Evolutionary conservation across 2,329 filamentous ascomycete genomes (phyloP), one percentile per base, ranked within the genome.

Genomic region (Arachnopeziza araneosa): DNA sequence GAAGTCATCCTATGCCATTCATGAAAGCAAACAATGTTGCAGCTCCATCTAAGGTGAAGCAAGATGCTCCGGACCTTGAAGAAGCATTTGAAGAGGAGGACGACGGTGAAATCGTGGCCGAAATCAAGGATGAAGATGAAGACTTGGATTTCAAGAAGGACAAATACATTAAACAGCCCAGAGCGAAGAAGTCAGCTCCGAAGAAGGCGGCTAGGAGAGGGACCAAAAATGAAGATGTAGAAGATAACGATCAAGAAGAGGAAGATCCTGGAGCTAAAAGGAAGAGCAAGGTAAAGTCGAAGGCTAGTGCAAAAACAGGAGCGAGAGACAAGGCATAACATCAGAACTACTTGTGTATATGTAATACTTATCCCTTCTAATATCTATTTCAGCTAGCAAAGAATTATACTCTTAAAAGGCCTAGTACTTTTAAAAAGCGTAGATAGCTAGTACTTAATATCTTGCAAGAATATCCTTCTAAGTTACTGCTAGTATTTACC

Each of bases 141-240:
- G 87, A 87, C 0, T 89, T 92, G 57, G 91, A 96, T 72, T 74
- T 98, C 56, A 91, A 89, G 70, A 96, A 93, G 72, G 95, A 99
- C 76, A 98, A 97, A 75, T 97, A 96, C 70, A 93, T 98, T 73
- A 96, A 95, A 74, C 83, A 89, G 71, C 91, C 93, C 14, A 97
- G 96, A 80, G 85, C 84, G 65, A 91, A 87, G 74, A 80, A 79
- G 60, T 74, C 76, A 17, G 70, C 78, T 30, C 77, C 66, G 55
- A 85, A 84, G 70, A 83, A 84, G 72, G 78, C 78, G 1, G 67
- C 70, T 49, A 75, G 75, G 65, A 77, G 76, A 64, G 65, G 10
- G 64, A 66, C 8, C 64, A 30, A 68, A 51, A 63, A 67, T 12
- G 62, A 67, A 17, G 61, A 67, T 48, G 65, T 68, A 30, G 67